A percentile compares a stretch with the other conserved stretches of the same genome.
phyloP scores from a whole-genome alignment of 176 grass and related monocot genomes.

The Puya raimondii region DNA sequence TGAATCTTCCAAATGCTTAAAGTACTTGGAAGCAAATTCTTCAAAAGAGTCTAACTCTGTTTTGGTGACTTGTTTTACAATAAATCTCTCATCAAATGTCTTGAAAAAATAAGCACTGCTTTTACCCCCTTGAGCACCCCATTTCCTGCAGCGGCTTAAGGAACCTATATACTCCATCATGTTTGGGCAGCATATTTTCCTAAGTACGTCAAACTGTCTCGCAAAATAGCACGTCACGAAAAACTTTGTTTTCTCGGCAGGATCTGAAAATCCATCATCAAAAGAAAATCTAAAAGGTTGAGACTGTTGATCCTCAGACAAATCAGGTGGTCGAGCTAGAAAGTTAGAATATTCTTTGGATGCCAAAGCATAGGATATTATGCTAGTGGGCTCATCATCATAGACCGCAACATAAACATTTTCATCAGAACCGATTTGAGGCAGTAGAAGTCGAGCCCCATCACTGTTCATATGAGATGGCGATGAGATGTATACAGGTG shows the following conservation, averaged over 20 bases:
- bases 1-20: constrained; percentile 54
- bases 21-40: constrained; percentile 77
- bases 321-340: constrained; percentile 27
- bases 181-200: constrained; percentile 57
- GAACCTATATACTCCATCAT: constrained; percentile 72
- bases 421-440: constrained; percentile 45
- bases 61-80: constrained; percentile 89
- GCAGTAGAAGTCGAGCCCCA: constrained; percentile 60
- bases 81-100: constrained; percentile 84
- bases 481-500: constrained; percentile 43
- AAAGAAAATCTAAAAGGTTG: constrained; percentile 50
- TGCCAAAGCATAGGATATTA: constrained; percentile 75
- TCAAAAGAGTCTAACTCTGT: constrained; percentile 91
- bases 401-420: constrained; percentile 64
- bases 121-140: constrained; percentile 90
- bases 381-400: constrained; percentile 83
- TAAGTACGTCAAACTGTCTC: constrained; percentile 62
- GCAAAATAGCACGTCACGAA: constrained; percentile 82
- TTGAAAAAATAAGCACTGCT: constrained; percentile 96
- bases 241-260: constrained; percentile 63
- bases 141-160: constrained; percentile 78
- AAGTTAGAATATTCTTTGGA: constrained; percentile 55
- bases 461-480: constrained; percentile 42
- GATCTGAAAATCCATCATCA: constrained; percentile 56
- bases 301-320: background rate